Evolutionary conservation across 192 early-diverging fungal genomes (phyloP), one percentile per base, ranked within the genome.

Genomic region (Linnemannia zychae): DNA sequence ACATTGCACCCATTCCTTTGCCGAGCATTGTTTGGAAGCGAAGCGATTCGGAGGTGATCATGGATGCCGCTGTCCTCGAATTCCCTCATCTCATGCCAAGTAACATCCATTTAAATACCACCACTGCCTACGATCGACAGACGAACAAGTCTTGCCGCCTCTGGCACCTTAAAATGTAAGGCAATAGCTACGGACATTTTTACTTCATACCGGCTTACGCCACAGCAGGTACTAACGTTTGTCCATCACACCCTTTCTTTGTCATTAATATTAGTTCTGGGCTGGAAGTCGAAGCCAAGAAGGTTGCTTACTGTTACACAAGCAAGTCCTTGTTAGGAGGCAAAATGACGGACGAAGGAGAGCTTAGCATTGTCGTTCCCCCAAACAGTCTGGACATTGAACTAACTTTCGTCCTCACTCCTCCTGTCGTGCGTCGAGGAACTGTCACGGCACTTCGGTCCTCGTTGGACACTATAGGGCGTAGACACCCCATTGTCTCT

Each of bases 161-260:
- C 11, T 84, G 82, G 82, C 36, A 78, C 20, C 67, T 83, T 3
- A 74, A 76, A 40, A 74, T 83, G 81, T 70, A 78, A 72, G 50
- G 11, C 52, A 13, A 24, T 38, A 48, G 4, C 22, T 72, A n/a
- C n/a, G 5, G 28, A 31, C n/a, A 18, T 24, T 6, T 15, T 38
- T 40, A 0, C 9, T 47, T 60, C 2, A 17, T 44, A 9, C 60
- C 60, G 9, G 40, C 3, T 9, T 65, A 28, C 28, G 24, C 60
- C 18, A 65, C 7, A 65, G 28, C 60, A 18, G 1, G 60, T 49
- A 17, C 48, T 49, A 49, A 49, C 16, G 18, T 13, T 31, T 7
- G 33, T 38, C 36, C 7, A 11, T 9, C 9, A 6, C 4, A 44
- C 3, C 3, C 4, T 63, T 40, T 63, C 18, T 17, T 12, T 53